Evolutionary conservation across 345 rosid genomes (phyloP), one percentile per base, ranked within the genome.

Genomic region (Psidium friedrichsthalianum): DNA sequence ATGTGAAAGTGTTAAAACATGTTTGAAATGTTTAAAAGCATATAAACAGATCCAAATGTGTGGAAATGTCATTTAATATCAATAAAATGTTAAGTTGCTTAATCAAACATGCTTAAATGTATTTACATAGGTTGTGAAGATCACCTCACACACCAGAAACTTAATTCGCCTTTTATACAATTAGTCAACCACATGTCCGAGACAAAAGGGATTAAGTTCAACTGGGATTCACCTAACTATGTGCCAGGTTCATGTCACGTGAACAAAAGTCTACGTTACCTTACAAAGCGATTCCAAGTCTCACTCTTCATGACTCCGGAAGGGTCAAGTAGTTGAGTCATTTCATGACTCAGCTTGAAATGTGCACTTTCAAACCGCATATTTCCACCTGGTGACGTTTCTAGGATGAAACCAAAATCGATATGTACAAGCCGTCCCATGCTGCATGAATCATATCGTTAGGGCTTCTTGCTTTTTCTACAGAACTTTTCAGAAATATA

Each of bases 351-450:
- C 92, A 98, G 91, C 89, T 98, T 98, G 91, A 98, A 96, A 90
- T 98, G 98, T 36, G 99, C 99, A 86, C 95, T 98, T 91, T 98
- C 99, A 51, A 98, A 98, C 56, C 98, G 92, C 99, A 96, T 95
- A 88, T 98, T 98, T 74, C 98, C 94, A 86, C 99, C 99, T 12
- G 99, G 97, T 18, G 99, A 98, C 16, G 92, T 98, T 91, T 95
- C 99, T 87, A 98, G 91, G 76, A 96, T 96, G 91, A 98, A 98
- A 87, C 99, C 99, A 83, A 98, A 98, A 90, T 98, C 99, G 74
- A 96, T 96, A 88, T 96, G 99, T 57, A 98, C 99, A 76, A 98
- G 99, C 90, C 98, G 92, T 86, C 99, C 98, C 84, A 27, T 84
- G 56, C 99, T 98, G 94, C 90, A 91, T 76, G 10, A 84, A 90